Evolutionary conservation across 1,284 basidiomycete species (phyloP), one percentile per base, ranked within the genome.

Genomic region (Cryptococcus sp.): DNA sequence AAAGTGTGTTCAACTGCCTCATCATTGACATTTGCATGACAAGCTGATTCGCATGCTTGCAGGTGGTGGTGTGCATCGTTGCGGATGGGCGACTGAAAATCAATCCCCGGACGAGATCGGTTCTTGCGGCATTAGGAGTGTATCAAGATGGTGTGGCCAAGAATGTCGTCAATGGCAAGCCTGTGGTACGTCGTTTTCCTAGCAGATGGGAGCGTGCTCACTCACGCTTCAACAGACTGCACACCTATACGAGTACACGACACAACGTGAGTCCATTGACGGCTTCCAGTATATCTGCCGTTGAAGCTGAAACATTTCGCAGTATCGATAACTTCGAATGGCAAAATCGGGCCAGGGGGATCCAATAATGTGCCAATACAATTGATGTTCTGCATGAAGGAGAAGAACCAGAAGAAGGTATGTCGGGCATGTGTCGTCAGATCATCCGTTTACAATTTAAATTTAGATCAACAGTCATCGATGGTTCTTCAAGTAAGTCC

Each of bases 191-290:
- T 73, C 5, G 16, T 19, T 47, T 19, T 19, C 41, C 53, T 19
- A 15, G 30, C 45, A 16, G 30, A 19, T 48, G 42, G 4, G n/a
- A 22, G 1, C 15, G n/a, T 19, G 22, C 5, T 30, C 30, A 25
- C 45, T 17, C 55, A 39, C 30, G 11, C 23, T 16, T n/a, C n/a
- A 3, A 17, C 38, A 76, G 72, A 85, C 86, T 0, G 93, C 93
- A 0, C 93, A 98, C 77, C 87, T 98, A 56, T 97, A 94, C 81
- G 94, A 98, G 79, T 93, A 93, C 79, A 94, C 91, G 3, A 88
- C 90, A 0, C 91, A 93, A 75, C 85, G 89, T 90, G 68, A 69
- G 86, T 80, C 13, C 38, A 41, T 17, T 52, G 42, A 42, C 10
- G 48, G 38, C 6, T 17, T 5, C 46, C 3, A n/a, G 16, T 13